Conservation (phyloP, 352 stramenopile genomes). For the Phytophthora sp. region DNA sequence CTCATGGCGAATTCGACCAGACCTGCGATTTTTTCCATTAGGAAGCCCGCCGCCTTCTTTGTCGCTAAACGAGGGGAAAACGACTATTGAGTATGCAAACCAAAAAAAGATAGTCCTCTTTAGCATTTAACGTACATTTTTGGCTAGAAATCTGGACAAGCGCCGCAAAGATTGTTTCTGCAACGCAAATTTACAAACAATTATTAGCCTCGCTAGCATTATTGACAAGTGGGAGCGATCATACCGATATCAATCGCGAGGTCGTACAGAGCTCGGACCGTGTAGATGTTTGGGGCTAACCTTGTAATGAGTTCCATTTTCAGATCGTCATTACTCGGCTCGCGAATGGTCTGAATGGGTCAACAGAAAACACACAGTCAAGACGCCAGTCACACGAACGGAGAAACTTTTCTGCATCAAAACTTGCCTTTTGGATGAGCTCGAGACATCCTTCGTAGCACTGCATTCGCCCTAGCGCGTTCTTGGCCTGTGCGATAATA, state of each 20-base stretch:
- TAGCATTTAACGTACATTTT: conserved; percentile 38
- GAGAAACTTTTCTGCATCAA: too few relatives aligned
- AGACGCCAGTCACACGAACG: not conserved
- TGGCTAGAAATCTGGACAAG: conserved; percentile 57
- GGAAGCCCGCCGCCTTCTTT: conserved; percentile 44
- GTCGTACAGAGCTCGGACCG: conserved; percentile 48
- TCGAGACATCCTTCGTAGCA: conserved; percentile 54
- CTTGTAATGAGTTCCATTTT: conserved; percentile 44
- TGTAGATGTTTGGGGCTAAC: conserved; percentile 50
- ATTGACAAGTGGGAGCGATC: not conserved
- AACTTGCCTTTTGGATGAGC: conserved; percentile 49
- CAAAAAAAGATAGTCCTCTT: too few relatives aligned
- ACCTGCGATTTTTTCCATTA: conserved; percentile 62
- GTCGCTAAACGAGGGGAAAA: conserved; percentile 27
- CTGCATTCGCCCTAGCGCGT: conserved; percentile 42
- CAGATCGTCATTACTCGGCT: conserved; percentile 42
- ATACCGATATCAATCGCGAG: conserved; percentile 51
- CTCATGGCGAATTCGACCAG: conserved; percentile 58
- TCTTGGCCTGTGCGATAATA: conserved; percentile 42
- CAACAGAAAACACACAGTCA: not conserved
- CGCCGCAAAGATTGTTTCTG: conserved; percentile 52
- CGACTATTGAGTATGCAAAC: conserved; percentile 5
- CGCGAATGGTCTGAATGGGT: conserved; percentile 38
- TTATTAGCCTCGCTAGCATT: conserved; percentile 7
- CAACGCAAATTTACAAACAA: not conserved